These are phyloP conservation scores for Dimargaris cristalligena DNA, from an alignment of 192 early-diverging fungal species.

Conservation along the genomic window DNA sequence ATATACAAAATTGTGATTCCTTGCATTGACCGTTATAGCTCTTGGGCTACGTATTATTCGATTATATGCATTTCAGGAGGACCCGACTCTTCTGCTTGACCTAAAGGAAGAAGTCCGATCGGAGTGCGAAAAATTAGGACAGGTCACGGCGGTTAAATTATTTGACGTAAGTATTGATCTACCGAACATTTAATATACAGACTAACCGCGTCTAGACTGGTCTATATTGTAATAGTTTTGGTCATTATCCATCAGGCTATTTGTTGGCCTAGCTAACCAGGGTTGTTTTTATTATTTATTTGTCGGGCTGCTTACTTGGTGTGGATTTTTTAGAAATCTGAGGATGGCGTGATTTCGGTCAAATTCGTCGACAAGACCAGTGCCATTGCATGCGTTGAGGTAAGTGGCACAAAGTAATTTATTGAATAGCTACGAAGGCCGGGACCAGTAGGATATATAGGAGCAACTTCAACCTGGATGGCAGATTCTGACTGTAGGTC, in stretches of 20 bases:
- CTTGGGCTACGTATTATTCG: too few relatives aligned
- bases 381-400: conserved; percentile 72
- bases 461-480: not conserved
- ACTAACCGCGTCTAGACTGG: conserved; percentile 3
- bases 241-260: too few relatives aligned
- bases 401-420: conserved; percentile 16
- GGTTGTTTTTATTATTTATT: too few relatives aligned
- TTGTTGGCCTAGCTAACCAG: too few relatives aligned
- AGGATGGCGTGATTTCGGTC: conserved; percentile 76
- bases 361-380: conserved; percentile 66
- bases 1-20: too few relatives aligned
- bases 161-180: conserved; percentile 59
- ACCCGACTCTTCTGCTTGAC: conserved; percentile 74
- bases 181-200: not conserved
- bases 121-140: conserved; percentile 86
- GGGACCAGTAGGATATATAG: not conserved
- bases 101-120: conserved; percentile 83
- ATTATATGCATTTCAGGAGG: conserved; percentile 30
- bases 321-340: conserved; percentile 30
- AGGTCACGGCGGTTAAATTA: conserved; percentile 84
- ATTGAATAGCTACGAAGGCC: not conserved
- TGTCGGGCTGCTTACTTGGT: too few relatives aligned
- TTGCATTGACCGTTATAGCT: too few relatives aligned
- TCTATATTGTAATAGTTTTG: too few relatives aligned
- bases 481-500: not conserved